phyloP scores from a whole-genome alignment of 805 yeast species.

The Kuraishia ogatae region DNA sequence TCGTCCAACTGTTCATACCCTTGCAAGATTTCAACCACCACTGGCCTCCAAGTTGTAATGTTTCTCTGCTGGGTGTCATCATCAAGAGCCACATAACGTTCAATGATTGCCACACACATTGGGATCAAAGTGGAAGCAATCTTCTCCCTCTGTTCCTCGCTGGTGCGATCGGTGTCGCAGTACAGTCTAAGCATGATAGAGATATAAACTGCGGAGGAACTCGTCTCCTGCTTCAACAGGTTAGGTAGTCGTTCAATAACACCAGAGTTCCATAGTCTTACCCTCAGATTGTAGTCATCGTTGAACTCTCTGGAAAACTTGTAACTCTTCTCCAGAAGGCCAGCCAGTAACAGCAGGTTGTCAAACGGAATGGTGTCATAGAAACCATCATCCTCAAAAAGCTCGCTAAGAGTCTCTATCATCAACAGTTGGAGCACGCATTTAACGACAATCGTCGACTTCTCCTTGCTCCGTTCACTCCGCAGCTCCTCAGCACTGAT shows the following conservation, averaged over 20 bases:
- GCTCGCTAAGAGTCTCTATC: constrained; percentile 78
- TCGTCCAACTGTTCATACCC: constrained; percentile 75
- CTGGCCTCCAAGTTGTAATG: constrained; percentile 84
- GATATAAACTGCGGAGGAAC: constrained; percentile 81
- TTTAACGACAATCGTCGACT: constrained; percentile 78
- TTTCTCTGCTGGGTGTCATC: constrained; percentile 75
- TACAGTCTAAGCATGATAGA: constrained; percentile 74
- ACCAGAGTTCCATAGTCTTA: constrained; percentile 86
- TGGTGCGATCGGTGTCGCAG: constrained; percentile 49
- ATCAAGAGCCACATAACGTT: constrained; percentile 62
- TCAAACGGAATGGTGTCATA: constrained; percentile 61
- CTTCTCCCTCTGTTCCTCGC: constrained; percentile 33
- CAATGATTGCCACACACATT: constrained; percentile 62
- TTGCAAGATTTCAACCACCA: constrained; percentile 77
- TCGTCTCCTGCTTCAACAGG: constrained; percentile 82
- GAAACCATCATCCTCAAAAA: constrained; percentile 63
- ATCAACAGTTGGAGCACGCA: constrained; percentile 84
- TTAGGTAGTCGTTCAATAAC: constrained; percentile 90
- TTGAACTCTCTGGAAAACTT: constrained; percentile 82
- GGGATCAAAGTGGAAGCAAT: constrained; percentile 53
- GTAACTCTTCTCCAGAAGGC: constrained; percentile 59
- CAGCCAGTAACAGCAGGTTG: constrained; percentile 51
- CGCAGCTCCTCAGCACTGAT: constrained; percentile 23
- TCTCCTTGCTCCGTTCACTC: constrained; percentile 39
- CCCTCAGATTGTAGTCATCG: constrained; percentile 78